Evolutionary conservation across 306 rosid species (phyloP), one percentile per base, ranked within the genome.

Genomic region (Cicer chorassanicum): DNA sequence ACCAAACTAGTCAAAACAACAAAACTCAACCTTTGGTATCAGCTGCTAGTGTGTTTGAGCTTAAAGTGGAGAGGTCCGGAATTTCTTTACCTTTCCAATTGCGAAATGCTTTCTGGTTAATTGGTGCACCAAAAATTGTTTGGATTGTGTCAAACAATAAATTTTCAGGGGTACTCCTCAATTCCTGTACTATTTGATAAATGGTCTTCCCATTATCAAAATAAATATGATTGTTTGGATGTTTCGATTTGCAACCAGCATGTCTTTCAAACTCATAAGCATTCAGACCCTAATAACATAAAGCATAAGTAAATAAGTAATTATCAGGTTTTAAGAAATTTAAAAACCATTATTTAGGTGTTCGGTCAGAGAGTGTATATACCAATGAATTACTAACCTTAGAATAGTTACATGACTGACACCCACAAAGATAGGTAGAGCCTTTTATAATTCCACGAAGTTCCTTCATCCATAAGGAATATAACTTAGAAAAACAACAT

Each of bases 171-270:
- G 94, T 88, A 89, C 87, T 88, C 82, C 83, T 86, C 79, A 92
- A 83, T 83, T 92, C 98, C 78, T 88, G 96, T 67, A 92, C 94
- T 64, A 84, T 84, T 80, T 90, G 93, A 82, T 88, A 92, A 65
- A 92, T 92, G 50, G 93, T 88, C 86, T 92, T 92, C 63, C 97
- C 93, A 55, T 89, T 92, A 70, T 88, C 93, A 62, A 89, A 92
- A 84, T 88, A 92, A 60, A 92, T 88, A 62, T 92, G 97, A 80
- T 87, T 90, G 83, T 92, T 92, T 40, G 96, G 98, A 74, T 92
- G 98, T 68, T 92, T 92, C 39, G 98, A 86, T 74, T 90, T 92
- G 88, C 89, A 85, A 74, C 88, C 90, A 60, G 96, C 94, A 72
- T 92, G 98, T 13, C 86, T 87, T 88, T 92, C 98, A 74, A 88